Percentiles rank a stretch among this genome's conserved stretches.
Conservation (phyloP, 192 early-diverging fungal species). For the Coemansia sp. region DNA sequence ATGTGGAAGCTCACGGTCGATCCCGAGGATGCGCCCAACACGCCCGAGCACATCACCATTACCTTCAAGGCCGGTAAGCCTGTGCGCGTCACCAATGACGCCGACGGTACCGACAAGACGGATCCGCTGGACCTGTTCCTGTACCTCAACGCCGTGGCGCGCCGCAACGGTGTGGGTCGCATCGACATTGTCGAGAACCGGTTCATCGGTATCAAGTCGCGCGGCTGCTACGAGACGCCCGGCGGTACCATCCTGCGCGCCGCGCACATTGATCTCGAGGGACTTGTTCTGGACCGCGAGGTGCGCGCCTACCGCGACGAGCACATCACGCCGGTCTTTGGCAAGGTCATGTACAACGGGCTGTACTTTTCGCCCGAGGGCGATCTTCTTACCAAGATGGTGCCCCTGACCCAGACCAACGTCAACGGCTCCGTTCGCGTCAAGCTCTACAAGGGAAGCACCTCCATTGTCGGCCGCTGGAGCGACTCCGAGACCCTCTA, state of each 20-base stretch:
- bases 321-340: conserved; percentile 78
- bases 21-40: conserved; percentile 96
- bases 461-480: conserved; percentile 85
- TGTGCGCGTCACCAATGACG: conserved; percentile 81
- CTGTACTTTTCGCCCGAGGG: conserved; percentile 96
- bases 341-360: conserved; percentile 88
- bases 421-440: conserved; percentile 92
- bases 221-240: conserved; percentile 99
- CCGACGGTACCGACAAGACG: conserved; percentile 64
- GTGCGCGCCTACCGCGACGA: conserved; percentile 91
- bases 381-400: conserved; percentile 81
- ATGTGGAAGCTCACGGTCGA: conserved; percentile 99
- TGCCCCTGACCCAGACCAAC: conserved; percentile 78
- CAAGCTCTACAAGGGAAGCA: conserved; percentile 96
- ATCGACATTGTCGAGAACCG: conserved; percentile 99
- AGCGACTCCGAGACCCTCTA: conserved; percentile 85
- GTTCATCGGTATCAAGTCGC: conserved; percentile 98
- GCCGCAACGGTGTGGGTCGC: conserved; percentile 97
- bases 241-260: conserved; percentile 94
- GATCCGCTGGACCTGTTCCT: conserved; percentile 85
- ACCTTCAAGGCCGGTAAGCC: conserved; percentile 88
- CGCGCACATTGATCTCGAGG: conserved; percentile 95
- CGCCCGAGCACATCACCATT: conserved; percentile 92
- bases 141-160: conserved; percentile 92
- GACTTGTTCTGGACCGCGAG: conserved; percentile 92